Conservation (phyloP, 1,139 yeast genomes). For the Geotrichum restrictum region DNA sequence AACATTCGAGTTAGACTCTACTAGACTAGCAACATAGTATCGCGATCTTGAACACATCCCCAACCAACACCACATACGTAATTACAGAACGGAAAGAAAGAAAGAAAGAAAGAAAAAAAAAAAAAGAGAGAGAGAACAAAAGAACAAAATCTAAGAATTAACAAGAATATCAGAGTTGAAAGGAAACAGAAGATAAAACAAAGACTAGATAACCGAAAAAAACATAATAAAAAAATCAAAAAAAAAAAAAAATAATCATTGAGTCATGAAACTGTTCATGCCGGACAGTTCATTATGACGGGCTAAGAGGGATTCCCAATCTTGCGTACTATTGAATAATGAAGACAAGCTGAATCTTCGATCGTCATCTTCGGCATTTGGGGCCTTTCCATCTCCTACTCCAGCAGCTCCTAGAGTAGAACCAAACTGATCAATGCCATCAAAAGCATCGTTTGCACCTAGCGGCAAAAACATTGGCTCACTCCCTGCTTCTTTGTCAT, state of each 20-base stretch:
- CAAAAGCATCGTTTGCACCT: neutral
- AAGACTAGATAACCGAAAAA: neutral
- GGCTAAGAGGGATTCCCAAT: conserved; percentile 35
- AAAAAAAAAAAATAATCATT: conserved; percentile 8
- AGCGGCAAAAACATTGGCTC: neutral
- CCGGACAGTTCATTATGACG: conserved; percentile 34
- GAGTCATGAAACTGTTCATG: conserved; percentile 28
- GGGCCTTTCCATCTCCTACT: neutral
- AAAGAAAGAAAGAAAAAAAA: too few relatives aligned
- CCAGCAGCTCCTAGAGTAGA: neutral
- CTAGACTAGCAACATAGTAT: too few relatives aligned
- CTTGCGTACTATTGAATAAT: conserved; percentile 25
- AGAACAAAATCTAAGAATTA: neutral
- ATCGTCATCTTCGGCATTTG: conserved; percentile 4
- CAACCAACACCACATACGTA: too few relatives aligned
- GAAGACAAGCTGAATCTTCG: conserved; percentile 20
- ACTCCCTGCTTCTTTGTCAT: too few relatives aligned
- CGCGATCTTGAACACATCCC: too few relatives aligned
- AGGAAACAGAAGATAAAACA: conserved; percentile 7
- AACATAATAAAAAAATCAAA: neutral
- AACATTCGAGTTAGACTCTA: too few relatives aligned
- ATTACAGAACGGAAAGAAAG: too few relatives aligned
- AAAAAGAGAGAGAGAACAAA: too few relatives aligned
- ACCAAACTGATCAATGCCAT: neutral
- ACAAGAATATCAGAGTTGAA: neutral